Percentiles rank a stretch among this genome's conserved stretches.
phyloP scores from a whole-genome alignment of 768 basidiomycete genomes.

The Rhodocollybia butyracea region DNA sequence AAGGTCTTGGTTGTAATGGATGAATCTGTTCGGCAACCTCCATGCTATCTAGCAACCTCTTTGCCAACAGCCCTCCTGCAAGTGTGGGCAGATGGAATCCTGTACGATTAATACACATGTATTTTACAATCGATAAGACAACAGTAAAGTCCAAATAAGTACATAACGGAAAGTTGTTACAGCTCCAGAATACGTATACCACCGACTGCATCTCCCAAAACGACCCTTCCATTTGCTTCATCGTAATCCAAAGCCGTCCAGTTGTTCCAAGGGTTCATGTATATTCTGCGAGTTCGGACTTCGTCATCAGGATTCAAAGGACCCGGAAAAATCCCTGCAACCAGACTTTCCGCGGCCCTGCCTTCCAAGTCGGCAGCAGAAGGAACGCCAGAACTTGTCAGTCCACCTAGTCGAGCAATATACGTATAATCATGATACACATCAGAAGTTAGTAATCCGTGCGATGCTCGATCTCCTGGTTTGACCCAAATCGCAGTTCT shows the following conservation, averaged over 20 bases:
- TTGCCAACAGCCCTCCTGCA: no score
- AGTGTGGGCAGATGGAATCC: no score
- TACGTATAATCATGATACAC: conserved; percentile 12
- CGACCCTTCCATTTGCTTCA: conserved; percentile 52
- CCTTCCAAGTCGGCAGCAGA: not conserved
- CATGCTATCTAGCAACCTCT: no score
- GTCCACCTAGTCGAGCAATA: conserved; percentile 10
- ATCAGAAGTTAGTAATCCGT: conserved; percentile 7
- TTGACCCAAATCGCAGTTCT: conserved; percentile 66
- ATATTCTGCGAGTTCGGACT: conserved; percentile 27
- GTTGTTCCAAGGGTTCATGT: conserved; percentile 29
- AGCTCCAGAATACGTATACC: conserved; percentile 36
- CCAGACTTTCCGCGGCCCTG: conserved; percentile 34
- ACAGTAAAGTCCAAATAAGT: not conserved
- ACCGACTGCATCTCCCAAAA: conserved; percentile 49
- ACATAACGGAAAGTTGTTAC: not conserved
- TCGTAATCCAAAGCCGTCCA: conserved; percentile 66
- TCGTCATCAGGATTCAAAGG: conserved; percentile 26
- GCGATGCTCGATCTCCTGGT: conserved; percentile 41
- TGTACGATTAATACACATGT: no score
- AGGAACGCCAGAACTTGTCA: not conserved
- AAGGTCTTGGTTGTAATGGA: no score
- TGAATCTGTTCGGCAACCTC: no score
- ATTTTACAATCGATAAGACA: not conserved
- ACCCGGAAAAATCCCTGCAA: conserved; percentile 51